Conservation (phyloP, 495 filamentous ascomycete species). For the Cladorrhinum samala region DNA sequence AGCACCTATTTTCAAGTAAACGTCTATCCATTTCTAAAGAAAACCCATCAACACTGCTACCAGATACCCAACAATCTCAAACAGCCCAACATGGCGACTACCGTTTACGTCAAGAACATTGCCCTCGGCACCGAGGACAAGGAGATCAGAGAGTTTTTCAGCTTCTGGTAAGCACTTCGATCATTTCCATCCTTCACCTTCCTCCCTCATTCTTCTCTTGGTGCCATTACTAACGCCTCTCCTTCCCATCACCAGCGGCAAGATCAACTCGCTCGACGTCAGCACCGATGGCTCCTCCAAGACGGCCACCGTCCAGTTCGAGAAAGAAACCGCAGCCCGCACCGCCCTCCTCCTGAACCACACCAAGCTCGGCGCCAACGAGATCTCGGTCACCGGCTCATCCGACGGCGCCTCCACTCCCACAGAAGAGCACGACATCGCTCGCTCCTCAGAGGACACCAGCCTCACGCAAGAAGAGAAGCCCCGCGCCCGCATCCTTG, state of each 20-base stretch:
- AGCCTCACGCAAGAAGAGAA: slow-evolving; percentile 83
- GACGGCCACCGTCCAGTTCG: slow-evolving; percentile 86
- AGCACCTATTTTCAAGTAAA: too few relatives aligned
- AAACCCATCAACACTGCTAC: slow-evolving; percentile 2
- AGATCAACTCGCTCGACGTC: slow-evolving; percentile 77
- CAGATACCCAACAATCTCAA: slow-evolving; percentile 3
- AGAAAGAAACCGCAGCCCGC: slow-evolving; percentile 91
- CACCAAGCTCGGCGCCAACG: slow-evolving; percentile 76
- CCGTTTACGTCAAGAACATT: slow-evolving; percentile 71
- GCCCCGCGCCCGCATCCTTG: slow-evolving; percentile 83
- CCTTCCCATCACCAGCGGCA: slow-evolving; percentile 55
- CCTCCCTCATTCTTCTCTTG: neutral
- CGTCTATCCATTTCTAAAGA: too few relatives aligned
- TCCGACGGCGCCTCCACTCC: slow-evolving; percentile 53
- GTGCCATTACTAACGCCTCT: slow-evolving; percentile 19
- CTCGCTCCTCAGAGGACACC: slow-evolving; percentile 54
- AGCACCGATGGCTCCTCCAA: slow-evolving; percentile 62
- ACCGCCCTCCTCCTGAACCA: slow-evolving; percentile 95
- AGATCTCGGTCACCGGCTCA: slow-evolving; percentile 71
- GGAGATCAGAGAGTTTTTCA: slow-evolving; percentile 95
- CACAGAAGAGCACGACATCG: slow-evolving; percentile 34
- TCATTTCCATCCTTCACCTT: neutral
- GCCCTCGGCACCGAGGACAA: slow-evolving; percentile 71
- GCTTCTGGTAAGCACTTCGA: slow-evolving; percentile 76
- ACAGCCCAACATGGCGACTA: slow-evolving; percentile 23